Evolutionary conservation across 768 basidiomycete genomes (phyloP), one percentile per base, ranked within the genome.

Genomic region (Lentinula guzmanii): DNA sequence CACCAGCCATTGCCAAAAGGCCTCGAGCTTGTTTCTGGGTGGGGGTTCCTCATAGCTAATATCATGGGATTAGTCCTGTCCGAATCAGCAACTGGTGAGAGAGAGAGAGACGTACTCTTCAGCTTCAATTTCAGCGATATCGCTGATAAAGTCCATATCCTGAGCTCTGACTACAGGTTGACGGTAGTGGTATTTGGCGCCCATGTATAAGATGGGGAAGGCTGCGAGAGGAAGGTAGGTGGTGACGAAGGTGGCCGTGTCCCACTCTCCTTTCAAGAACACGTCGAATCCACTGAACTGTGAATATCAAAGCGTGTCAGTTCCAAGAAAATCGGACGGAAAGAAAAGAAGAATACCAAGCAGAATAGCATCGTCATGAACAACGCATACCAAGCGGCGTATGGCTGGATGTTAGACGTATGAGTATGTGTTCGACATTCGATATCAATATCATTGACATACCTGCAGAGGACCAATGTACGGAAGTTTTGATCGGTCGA

Each of bases 91-190:
- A 42, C 35, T 42, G 28, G 7, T 13, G 39, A 21, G 21, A 62
- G 24, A 21, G 21, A 62, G 24, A 5, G 9, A 5, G 31, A 75
- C 79, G 63, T 66, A 82, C 78, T 77, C 80, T 2, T 83, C 86
- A 0, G 87, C 86, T 67, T 87, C 86, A 50, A 91, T 86, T 68
- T 87, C 83, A 39, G 81, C 85, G 59, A 90, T 77, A 62, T 87
- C 83, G 5, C 81, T 79, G 46, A 86, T 74, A 69, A 95, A 95
- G 74, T 97, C 95, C 91, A 98, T 95, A 39, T 95, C 85, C 21
- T 79, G 68, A 0, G 86, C 64, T 37, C 74, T 69, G 48, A 86
- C 75, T 31, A 77, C 65, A 18, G 76, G 76, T 46, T 75, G 74
- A 67, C 78, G 81, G 61, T 77, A 82, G 70, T 77, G 80, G 43